These are phyloP conservation scores for Botrytis cinerea DNA, from an alignment of 2,329 filamentous ascomycete species.

Conservation along the genomic window DNA sequence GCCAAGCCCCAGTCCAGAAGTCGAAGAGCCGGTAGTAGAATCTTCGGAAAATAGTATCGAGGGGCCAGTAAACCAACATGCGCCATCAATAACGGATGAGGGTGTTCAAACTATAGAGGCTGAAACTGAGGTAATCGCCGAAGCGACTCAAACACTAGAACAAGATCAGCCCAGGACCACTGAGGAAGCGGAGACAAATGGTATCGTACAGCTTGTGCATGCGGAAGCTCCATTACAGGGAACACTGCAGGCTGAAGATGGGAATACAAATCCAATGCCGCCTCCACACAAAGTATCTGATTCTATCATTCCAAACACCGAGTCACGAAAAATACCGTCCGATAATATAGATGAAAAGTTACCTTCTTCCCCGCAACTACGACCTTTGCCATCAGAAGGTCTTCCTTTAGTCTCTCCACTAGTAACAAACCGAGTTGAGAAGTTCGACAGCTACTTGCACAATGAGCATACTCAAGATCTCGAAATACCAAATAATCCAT, in stretches of 20 bases:
- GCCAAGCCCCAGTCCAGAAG: slow-evolving; percentile 60
- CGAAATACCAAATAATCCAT: background rate
- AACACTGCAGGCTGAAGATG: background rate
- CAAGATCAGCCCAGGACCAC: background rate
- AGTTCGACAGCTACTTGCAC: slow-evolving; percentile 10
- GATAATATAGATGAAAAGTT: slow-evolving; percentile 23
- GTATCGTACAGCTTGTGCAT: background rate
- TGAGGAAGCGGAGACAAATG: background rate
- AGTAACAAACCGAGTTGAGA: slow-evolving; percentile 25
- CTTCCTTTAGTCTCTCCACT: slow-evolving; percentile 38
- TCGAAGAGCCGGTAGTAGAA: slow-evolving; percentile 28
- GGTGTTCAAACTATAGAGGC: slow-evolving; percentile 46
- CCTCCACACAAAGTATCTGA: background rate
- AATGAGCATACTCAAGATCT: background rate
- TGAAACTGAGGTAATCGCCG: slow-evolving; percentile 34
- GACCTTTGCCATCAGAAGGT: slow-evolving; percentile 36
- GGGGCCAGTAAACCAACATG: slow-evolving; percentile 30
- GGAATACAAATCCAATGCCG: slow-evolving; percentile 6
- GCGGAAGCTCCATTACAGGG: background rate
- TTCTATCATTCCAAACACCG: background rate
- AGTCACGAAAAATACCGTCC: background rate
- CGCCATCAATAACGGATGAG: slow-evolving; percentile 44
- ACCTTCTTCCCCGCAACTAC: slow-evolving; percentile 33
- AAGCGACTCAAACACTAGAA: background rate
- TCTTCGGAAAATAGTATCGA: slow-evolving; percentile 19